phyloP scores from a whole-genome alignment of 139 green algal genomes.

The Trebouxia sp. region DNA sequence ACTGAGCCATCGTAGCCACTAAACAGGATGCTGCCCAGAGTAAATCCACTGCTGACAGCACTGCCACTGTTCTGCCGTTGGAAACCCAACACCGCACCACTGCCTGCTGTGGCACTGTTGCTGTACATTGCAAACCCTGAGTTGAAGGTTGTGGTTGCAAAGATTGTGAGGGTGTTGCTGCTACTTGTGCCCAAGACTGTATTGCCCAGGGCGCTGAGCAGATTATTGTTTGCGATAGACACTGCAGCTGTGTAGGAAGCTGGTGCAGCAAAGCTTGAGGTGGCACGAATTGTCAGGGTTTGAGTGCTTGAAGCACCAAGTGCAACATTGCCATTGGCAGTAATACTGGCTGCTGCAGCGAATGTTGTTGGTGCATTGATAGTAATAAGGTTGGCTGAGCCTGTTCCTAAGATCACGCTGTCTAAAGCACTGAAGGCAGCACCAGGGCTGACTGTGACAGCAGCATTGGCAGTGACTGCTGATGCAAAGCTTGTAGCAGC shows the following conservation, averaged over 20 bases:
- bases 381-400: background rate
- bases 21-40: background rate
- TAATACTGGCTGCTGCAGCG: background rate
- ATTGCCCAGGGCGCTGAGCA: background rate
- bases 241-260: background rate
- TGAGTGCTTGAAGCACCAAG: background rate
- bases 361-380: background rate
- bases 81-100: background rate
- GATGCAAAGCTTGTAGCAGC: background rate
- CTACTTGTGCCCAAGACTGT: background rate
- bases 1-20: conserved; percentile 10
- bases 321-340: background rate
- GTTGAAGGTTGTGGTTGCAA: conserved; percentile 14
- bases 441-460: background rate
- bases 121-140: conserved; percentile 1
- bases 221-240: background rate
- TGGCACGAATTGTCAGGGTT: background rate
- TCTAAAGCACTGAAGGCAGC: background rate
- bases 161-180: background rate
- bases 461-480: conserved; percentile 4
- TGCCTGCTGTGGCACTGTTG: background rate
- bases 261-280: background rate
- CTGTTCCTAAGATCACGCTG: background rate
- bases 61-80: conserved; percentile 2
- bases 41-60: background rate